Conservation (phyloP, 2,329 filamentous ascomycete genomes). For the Graphilbum fragrans region DNA sequence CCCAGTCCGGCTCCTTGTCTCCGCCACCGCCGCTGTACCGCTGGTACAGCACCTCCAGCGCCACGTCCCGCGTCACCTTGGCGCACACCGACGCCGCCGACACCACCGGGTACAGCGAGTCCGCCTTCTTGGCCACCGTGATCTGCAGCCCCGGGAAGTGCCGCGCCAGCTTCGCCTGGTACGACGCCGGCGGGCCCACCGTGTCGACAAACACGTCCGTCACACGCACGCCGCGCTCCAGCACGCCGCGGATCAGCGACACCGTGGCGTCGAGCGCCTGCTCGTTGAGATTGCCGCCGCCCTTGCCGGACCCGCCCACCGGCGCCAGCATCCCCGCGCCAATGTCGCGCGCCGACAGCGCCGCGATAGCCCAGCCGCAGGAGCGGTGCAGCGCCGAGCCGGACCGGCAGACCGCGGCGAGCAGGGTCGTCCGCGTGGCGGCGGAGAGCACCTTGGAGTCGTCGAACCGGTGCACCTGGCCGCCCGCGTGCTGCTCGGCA, state of each 20-base stretch:
- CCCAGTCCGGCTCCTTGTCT: conserved; percentile 44
- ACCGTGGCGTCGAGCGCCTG: conserved; percentile 92
- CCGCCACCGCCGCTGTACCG: background rate
- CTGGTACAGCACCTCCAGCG: conserved; percentile 67
- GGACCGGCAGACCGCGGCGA: conserved; percentile 55
- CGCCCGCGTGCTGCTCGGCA: background rate
- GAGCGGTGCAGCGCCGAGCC: conserved; percentile 31
- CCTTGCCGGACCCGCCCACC: conserved; percentile 30
- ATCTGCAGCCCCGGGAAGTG: conserved; percentile 69
- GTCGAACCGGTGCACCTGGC: conserved; percentile 72
- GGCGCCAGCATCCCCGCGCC: conserved; percentile 63
- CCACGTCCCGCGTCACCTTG: conserved; percentile 88
- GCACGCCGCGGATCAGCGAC: conserved; percentile 64
- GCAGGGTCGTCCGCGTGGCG: conserved; percentile 60
- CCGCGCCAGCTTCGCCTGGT: conserved; percentile 73
- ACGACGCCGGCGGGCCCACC: conserved; percentile 68
- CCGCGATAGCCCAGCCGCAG: conserved; percentile 75
- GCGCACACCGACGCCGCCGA: conserved; percentile 90
- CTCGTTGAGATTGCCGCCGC: conserved; percentile 81
- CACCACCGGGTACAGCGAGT: conserved; percentile 84
- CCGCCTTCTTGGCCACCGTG: conserved; percentile 81
- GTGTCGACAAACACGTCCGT: conserved; percentile 92
- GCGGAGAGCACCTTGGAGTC: conserved; percentile 89
- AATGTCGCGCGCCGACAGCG: conserved; percentile 77
- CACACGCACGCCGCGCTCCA: conserved; percentile 68